phyloP scores from a whole-genome alignment of 2,329 filamentous ascomycete genomes.

The Verticillium klebahnii region DNA sequence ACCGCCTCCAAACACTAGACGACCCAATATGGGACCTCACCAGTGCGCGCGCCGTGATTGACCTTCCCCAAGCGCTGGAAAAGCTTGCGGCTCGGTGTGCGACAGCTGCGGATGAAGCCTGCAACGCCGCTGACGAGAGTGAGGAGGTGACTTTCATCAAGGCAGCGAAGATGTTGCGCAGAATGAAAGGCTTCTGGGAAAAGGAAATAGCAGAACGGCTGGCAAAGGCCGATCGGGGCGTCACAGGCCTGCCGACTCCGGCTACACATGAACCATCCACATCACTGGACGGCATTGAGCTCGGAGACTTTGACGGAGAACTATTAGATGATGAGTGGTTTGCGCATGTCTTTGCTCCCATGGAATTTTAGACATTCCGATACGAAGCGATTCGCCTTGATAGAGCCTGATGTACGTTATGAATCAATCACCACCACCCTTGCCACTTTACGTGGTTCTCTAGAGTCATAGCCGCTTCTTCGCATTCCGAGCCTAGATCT shows the following conservation, averaged over 20 bases:
- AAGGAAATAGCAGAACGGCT: slow-evolving; percentile 21
- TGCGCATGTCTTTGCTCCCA: slow-evolving; percentile 8
- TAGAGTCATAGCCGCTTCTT: background rate
- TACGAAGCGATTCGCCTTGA: too few species aligned
- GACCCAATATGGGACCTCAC: slow-evolving; percentile 33
- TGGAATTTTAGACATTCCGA: slow-evolving; percentile 7
- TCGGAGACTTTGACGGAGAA: slow-evolving; percentile 7
- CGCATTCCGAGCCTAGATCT: background rate
- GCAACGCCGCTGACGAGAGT: slow-evolving; percentile 11
- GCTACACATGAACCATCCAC: background rate
- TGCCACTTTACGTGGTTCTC: too few species aligned
- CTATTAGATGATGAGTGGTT: slow-evolving; percentile 10
- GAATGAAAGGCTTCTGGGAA: slow-evolving; percentile 29
- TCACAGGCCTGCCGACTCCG: background rate
- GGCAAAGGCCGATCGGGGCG: background rate
- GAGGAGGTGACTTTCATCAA: slow-evolving; percentile 27
- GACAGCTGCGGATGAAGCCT: slow-evolving; percentile 2
- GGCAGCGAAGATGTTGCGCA: slow-evolving; percentile 29
- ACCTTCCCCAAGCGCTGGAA: slow-evolving; percentile 24
- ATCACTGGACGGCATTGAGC: slow-evolving; percentile 5
- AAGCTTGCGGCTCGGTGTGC: slow-evolving; percentile 14
- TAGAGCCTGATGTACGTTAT: background rate
- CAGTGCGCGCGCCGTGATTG: slow-evolving; percentile 23
- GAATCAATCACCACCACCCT: background rate
- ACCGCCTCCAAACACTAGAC: slow-evolving; percentile 25